Percentiles rank a stretch among this genome's conserved stretches.
These are phyloP conservation scores for Scalesia atractyloides DNA, from an alignment of 129 eudicot species.

Conservation along the genomic window DNA sequence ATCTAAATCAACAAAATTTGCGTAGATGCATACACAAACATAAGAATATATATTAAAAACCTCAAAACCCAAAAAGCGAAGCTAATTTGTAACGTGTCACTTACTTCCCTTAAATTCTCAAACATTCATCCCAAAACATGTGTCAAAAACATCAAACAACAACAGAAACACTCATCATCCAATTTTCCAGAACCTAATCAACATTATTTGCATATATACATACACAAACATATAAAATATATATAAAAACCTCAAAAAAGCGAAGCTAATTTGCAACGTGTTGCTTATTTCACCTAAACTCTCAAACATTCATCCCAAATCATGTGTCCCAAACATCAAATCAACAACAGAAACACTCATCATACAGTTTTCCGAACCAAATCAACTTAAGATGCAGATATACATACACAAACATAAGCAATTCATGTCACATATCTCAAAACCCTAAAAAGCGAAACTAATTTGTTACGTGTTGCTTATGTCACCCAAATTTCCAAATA, in stretches of 20 bases:
- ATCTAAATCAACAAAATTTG: background rate
- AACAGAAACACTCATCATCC: background rate
- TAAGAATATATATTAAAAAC: background rate
- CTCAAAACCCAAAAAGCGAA: conserved; percentile 32
- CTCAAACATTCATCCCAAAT: background rate
- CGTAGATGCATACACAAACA: background rate
- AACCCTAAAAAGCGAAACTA: conserved; percentile 33
- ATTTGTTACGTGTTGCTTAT: too few species aligned
- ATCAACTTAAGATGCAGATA: background rate
- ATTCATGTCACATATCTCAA: background rate
- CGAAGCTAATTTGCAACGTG: background rate
- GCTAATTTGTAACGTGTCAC: background rate
- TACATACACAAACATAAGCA: background rate
- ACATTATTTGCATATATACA: background rate
- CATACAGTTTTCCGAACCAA: background rate
- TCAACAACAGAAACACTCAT: background rate
- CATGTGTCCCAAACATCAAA: background rate
- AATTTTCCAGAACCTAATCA: background rate
- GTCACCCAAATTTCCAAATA: background rate
- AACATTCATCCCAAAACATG: background rate
- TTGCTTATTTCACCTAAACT: background rate
- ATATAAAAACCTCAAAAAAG: conserved; percentile 31
- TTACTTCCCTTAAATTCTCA: background rate
- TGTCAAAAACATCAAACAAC: background rate
- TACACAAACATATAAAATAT: background rate